Conservation (phyloP, 768 basidiomycete genomes). For the Ramaria rubella region DNA sequence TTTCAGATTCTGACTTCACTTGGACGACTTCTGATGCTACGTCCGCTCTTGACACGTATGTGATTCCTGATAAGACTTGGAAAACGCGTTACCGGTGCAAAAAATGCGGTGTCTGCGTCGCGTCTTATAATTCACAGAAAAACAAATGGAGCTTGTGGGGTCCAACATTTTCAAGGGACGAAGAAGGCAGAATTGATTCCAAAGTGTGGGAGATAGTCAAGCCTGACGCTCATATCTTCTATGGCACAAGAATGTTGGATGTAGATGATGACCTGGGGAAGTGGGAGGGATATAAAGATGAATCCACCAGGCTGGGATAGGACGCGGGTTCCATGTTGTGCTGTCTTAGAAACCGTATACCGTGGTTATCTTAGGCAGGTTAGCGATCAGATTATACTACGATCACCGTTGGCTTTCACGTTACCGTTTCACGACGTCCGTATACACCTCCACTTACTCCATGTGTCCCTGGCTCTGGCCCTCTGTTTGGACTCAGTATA, state of each 20-base stretch:
- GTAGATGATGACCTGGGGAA: constrained; percentile 51
- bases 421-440: too few relatives aligned
- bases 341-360: too few relatives aligned
- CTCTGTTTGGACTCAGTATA: too few relatives aligned
- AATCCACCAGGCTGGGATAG: constrained; percentile 33
- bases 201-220: constrained; percentile 47
- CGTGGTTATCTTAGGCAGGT: too few relatives aligned
- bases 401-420: too few relatives aligned
- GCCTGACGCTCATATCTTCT: constrained; percentile 64
- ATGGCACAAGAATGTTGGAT: constrained; percentile 54
- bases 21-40: constrained; percentile 43
- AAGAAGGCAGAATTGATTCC: constrained; percentile 36
- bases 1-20: constrained; percentile 40
- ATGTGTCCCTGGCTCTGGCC: too few relatives aligned
- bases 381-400: too few relatives aligned
- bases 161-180: constrained; percentile 46
- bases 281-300: constrained; percentile 58
- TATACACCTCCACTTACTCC: too few relatives aligned
- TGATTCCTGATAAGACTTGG: constrained; percentile 43
- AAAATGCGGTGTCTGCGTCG: constrained; percentile 48
- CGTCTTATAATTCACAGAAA: constrained; percentile 44
- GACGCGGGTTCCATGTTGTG: too few relatives aligned
- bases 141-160: constrained; percentile 55
- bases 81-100: constrained; percentile 62
- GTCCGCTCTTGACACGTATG: constrained; percentile 39